phyloP scores from a whole-genome alignment of 1,284 basidiomycete species.

The Cryptococcus sp. region DNA sequence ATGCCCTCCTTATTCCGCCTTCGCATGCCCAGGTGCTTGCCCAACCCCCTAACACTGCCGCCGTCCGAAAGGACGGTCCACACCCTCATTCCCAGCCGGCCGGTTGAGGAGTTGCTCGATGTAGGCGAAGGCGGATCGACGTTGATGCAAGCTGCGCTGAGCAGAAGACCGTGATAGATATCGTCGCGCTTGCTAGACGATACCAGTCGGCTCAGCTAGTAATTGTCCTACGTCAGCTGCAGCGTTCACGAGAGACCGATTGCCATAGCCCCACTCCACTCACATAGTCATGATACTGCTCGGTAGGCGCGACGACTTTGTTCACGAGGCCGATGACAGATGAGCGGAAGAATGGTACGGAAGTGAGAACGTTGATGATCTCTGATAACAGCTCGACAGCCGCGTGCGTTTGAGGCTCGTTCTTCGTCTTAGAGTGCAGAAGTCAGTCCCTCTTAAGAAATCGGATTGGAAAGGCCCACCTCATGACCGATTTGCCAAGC shows the following conservation, averaged over 20 bases:
- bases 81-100: conserved; percentile 36
- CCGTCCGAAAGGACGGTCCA: conserved; percentile 47
- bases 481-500: conserved; percentile 49
- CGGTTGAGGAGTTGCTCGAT: conserved; percentile 22
- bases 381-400: conserved; percentile 43
- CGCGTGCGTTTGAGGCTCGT: conserved; percentile 41
- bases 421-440: conserved; percentile 29
- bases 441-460: too few species aligned
- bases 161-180: conserved; percentile 39
- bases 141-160: conserved; percentile 43
- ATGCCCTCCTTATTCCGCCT: conserved; percentile 47
- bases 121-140: conserved; percentile 38
- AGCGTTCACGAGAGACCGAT: background rate
- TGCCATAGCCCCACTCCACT: conserved; percentile 11
- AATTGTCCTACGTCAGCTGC: conserved; percentile 1
- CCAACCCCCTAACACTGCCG: conserved; percentile 43
- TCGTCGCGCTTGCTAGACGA: conserved; percentile 49
- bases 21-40: conserved; percentile 51
- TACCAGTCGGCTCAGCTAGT: conserved; percentile 44
- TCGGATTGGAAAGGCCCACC: conserved; percentile 38
- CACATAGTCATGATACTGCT: conserved; percentile 44
- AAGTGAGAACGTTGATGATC: conserved; percentile 47
- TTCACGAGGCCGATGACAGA: conserved; percentile 44
- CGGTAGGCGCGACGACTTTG: conserved; percentile 41
- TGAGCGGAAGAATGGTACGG: conserved; percentile 52